Percentiles rank a stretch among this genome's conserved stretches.
phyloP scores from a whole-genome alignment of 192 early-diverging fungal species.

The Backusella parvicylindrica region DNA sequence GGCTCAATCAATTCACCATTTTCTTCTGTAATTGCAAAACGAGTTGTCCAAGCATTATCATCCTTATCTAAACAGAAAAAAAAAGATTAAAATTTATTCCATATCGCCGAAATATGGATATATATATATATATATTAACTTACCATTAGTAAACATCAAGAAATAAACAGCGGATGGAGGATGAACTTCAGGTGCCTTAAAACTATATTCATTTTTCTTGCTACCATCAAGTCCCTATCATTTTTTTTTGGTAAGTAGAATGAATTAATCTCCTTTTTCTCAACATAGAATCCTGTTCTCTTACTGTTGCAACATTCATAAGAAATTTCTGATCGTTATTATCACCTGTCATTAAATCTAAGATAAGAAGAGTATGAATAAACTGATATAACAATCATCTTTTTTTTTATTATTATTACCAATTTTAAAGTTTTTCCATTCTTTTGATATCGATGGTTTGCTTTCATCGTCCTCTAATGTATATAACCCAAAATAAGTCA shows the following conservation, averaged over 20 bases:
- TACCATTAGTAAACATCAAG: constrained; percentile 38
- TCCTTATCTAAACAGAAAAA: no score
- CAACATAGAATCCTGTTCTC: background rate
- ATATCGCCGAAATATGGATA: background rate
- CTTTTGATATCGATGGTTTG: background rate
- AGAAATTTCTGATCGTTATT: constrained; percentile 24
- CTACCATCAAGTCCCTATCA: constrained; percentile 21
- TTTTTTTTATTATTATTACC: constrained; percentile 16
- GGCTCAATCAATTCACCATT: constrained; percentile 7
- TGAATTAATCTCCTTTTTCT: background rate
- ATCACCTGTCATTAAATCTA: constrained; percentile 43
- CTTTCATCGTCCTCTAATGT: constrained; percentile 18
- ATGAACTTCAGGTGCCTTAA: constrained; percentile 24
- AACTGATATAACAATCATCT: background rate
- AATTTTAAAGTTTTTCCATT: constrained; percentile 30
- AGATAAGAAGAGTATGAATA: background rate
- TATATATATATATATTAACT: background rate
- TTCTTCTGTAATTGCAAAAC: constrained; percentile 29
- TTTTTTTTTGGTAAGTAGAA: background rate
- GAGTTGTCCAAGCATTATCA: constrained; percentile 35
- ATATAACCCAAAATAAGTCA: no score
- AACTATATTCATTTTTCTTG: background rate
- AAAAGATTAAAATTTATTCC: no score
- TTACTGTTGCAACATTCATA: constrained; percentile 30
- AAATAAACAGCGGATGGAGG: constrained; percentile 37